phyloP scores from a whole-genome alignment of 164 flowering plant species.

The Piper betle region DNA sequence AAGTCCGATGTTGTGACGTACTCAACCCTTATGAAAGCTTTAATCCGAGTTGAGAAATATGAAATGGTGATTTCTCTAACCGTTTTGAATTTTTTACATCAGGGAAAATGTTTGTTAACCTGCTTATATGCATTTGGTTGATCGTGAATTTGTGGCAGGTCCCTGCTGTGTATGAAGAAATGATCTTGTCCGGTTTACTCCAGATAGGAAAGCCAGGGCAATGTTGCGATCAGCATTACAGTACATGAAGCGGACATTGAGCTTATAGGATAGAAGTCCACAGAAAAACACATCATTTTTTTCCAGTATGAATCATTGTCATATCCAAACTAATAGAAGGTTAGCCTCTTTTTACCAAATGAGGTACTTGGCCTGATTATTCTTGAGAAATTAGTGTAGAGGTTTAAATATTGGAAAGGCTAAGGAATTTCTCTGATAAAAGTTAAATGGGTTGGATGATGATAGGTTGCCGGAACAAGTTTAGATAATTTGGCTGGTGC shows the following conservation, averaged over 20 bases:
- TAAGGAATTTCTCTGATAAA: too few species aligned
- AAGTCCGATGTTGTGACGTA: conserved; percentile 94
- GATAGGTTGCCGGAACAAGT: too few species aligned
- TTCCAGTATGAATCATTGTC: not conserved
- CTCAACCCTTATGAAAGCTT: conserved; percentile 93
- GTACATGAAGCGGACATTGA: conserved; percentile 65
- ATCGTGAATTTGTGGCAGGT: conserved; percentile 36
- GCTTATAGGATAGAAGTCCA: conserved; percentile 11
- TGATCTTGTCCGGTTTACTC: conserved; percentile 69
- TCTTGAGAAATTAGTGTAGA: too few species aligned
- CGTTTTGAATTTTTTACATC: too few species aligned
- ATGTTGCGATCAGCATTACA: conserved; percentile 89
- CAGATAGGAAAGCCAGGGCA: conserved; percentile 84
- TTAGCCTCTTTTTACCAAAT: not conserved
- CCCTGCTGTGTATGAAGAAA: conserved; percentile 85
- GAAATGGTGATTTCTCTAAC: conserved; percentile 58
- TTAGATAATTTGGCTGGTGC: too few species aligned
- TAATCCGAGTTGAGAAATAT: conserved; percentile 81
- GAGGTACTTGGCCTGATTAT: too few species aligned
- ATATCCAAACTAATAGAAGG: not conserved
- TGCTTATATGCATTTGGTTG: not conserved
- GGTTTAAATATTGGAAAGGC: too few species aligned
- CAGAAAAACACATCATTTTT: too few species aligned
- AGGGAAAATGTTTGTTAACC: too few species aligned
- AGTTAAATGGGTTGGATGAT: too few species aligned